Conservation (phyloP, 805 yeast species). For the Myxozyma udenii region DNA sequence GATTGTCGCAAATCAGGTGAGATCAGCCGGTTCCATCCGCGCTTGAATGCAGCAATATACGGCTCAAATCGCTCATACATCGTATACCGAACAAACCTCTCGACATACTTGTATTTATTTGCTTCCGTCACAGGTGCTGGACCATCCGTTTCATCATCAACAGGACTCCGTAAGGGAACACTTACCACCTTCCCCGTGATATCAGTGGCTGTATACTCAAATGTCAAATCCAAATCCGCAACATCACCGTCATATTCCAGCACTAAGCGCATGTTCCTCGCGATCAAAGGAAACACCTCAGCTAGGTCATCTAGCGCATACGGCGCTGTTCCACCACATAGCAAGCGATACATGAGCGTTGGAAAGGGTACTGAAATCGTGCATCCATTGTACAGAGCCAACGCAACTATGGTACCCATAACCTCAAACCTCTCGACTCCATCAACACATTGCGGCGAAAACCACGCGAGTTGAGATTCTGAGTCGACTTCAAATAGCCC, state of each 20-base stretch:
- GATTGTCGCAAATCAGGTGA: slow-evolving; percentile 12
- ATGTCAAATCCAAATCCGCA: slow-evolving; percentile 24
- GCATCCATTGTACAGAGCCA: slow-evolving; percentile 37
- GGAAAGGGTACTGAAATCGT: slow-evolving; percentile 34
- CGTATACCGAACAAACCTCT: slow-evolving; percentile 18
- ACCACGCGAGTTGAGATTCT: slow-evolving; percentile 32
- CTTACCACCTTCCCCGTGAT: slow-evolving; percentile 4
- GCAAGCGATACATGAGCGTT: slow-evolving; percentile 27
- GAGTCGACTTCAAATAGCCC: slow-evolving; percentile 28
- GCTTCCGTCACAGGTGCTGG: slow-evolving; percentile 21
- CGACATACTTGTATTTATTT: slow-evolving; percentile 21
- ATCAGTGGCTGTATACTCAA: slow-evolving; percentile 27
- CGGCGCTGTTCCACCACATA: slow-evolving; percentile 4
- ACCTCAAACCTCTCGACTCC: slow-evolving; percentile 29
- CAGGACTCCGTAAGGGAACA: slow-evolving; percentile 3
- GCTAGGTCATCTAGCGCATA: slow-evolving; percentile 18
- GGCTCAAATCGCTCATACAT: slow-evolving; percentile 16
- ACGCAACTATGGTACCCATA: slow-evolving; percentile 33
- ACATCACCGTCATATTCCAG: slow-evolving; percentile 12
- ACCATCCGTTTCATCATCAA: background rate
- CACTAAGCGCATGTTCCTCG: slow-evolving; percentile 17
- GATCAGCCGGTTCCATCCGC: slow-evolving; percentile 32
- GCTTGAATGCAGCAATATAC: slow-evolving; percentile 27
- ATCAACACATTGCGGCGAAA: slow-evolving; percentile 28
- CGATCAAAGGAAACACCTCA: slow-evolving; percentile 31